These are phyloP conservation scores for Xylariaceae sp. DNA, from an alignment of 2,329 filamentous ascomycete species.

Conservation along the genomic window DNA sequence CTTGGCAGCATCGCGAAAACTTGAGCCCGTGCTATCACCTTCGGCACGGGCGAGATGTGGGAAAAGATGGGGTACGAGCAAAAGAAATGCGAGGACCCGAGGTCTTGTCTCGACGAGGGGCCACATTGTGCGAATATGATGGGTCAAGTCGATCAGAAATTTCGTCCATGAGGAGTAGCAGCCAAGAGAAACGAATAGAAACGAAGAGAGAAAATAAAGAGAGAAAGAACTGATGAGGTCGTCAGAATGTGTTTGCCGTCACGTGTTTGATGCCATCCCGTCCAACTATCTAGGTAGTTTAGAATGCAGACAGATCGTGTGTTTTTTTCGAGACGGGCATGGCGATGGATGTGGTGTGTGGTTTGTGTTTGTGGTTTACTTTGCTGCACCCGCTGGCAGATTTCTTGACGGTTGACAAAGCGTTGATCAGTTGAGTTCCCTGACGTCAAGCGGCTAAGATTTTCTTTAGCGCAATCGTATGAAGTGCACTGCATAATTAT, in stretches of 20 bases:
- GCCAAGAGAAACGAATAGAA: neutral
- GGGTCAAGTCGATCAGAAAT: conserved; percentile 15
- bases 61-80: conserved; percentile 15
- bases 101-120: conserved; percentile 18
- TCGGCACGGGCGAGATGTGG: conserved; percentile 17
- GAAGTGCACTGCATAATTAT: neutral
- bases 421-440: neutral
- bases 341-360: too few species aligned
- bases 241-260: neutral
- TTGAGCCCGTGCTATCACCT: conserved; percentile 18
- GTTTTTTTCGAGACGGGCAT: neutral
- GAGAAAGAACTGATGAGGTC: neutral
- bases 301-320: neutral
- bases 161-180: conserved; percentile 23
- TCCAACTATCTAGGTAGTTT: neutral
- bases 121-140: conserved; percentile 25
- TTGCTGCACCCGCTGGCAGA: neutral
- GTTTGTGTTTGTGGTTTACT: too few species aligned
- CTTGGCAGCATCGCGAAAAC: conserved; percentile 21
- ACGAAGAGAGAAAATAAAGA: neutral
- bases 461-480: neutral
- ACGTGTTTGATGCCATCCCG: neutral
- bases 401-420: neutral
- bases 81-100: conserved; percentile 19
- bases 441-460: neutral